Percentiles rank a stretch among this genome's conserved stretches.
Evolutionary conservation across 805 yeast genomes (phyloP).

Genomic region (Wickerhamiella alocasiicola): DNA sequence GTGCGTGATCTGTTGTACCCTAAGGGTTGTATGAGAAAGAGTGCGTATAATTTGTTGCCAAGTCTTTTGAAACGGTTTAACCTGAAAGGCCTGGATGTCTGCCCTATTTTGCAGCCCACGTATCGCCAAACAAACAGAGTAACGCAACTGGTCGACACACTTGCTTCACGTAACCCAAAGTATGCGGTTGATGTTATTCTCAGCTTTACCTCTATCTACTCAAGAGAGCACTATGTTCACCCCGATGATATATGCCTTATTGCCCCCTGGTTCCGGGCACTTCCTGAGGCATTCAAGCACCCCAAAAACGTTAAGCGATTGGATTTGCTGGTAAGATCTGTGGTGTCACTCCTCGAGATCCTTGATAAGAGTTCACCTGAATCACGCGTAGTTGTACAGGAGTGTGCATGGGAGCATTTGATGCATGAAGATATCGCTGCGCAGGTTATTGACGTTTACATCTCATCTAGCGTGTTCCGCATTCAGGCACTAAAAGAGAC

Average conservation of each 20-base stretch:
- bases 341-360: background rate
- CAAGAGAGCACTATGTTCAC: background rate
- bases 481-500: background rate
- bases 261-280: conserved; percentile 4
- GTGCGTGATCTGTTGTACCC: background rate
- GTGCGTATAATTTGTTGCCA: background rate
- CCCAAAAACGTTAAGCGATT: background rate
- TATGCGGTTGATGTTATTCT: conserved; percentile 1
- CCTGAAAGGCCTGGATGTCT: background rate
- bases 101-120: background rate
- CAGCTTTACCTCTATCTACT: conserved; percentile 1
- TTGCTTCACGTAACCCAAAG: background rate
- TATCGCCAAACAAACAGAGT: background rate
- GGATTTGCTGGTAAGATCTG: background rate
- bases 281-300: background rate
- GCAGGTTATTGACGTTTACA: conserved; percentile 1
- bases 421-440: background rate
- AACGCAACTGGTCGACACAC: background rate
- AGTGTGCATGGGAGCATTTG: background rate
- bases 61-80: background rate
- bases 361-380: background rate
- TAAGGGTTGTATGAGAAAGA: background rate
- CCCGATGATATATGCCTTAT: background rate
- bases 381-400: background rate
- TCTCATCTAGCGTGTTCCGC: background rate